Evolutionary conservation across 352 stramenopile genomes (phyloP).

Genomic region (Phytophthora aleatoria): DNA sequence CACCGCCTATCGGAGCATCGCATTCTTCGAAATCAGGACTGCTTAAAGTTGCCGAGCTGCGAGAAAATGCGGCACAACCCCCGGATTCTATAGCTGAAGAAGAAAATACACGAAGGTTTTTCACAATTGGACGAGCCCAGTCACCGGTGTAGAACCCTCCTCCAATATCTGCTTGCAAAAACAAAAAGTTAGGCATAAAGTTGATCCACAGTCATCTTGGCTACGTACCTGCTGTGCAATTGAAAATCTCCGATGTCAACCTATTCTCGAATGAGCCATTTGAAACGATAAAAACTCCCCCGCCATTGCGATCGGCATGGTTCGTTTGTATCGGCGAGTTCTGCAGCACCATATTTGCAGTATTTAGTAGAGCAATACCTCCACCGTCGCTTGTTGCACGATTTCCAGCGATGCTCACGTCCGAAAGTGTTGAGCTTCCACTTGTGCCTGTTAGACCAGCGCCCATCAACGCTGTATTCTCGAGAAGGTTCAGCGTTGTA

Average conservation of each 20-base stretch:
- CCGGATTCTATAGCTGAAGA: slow-evolving; percentile 28
- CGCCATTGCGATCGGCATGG: slow-evolving; percentile 38
- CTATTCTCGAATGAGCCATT: slow-evolving; percentile 47
- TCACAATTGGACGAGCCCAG: slow-evolving; percentile 22
- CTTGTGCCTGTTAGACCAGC: slow-evolving; percentile 38
- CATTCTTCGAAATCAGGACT: slow-evolving; percentile 14
- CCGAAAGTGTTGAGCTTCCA: slow-evolving; percentile 18
- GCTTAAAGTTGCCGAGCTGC: slow-evolving; percentile 19
- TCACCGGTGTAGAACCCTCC: slow-evolving; percentile 41
- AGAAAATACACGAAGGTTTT: slow-evolving; percentile 11
- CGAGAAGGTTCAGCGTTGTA: slow-evolving; percentile 8
- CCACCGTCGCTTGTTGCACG: slow-evolving; percentile 41
- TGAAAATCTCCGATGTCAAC: slow-evolving; percentile 26
- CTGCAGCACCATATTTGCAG: slow-evolving; percentile 20
- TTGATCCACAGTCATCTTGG: neutral
- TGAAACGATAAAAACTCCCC: slow-evolving; percentile 44
- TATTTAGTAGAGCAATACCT: slow-evolving; percentile 47
- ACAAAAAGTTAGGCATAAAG: neutral
- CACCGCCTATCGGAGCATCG: slow-evolving; percentile 33
- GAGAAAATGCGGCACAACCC: slow-evolving; percentile 35
- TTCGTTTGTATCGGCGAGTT: slow-evolving; percentile 34
- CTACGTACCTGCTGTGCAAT: slow-evolving; percentile 41
- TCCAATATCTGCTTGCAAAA: slow-evolving; percentile 23
- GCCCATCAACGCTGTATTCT: slow-evolving; percentile 40
- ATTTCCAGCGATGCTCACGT: slow-evolving; percentile 35